Evolutionary conservation across 1,284 basidiomycete genomes (phyloP), one percentile per base, ranked within the genome.

Genomic region (Rhodotorula mucilaginosa): DNA sequence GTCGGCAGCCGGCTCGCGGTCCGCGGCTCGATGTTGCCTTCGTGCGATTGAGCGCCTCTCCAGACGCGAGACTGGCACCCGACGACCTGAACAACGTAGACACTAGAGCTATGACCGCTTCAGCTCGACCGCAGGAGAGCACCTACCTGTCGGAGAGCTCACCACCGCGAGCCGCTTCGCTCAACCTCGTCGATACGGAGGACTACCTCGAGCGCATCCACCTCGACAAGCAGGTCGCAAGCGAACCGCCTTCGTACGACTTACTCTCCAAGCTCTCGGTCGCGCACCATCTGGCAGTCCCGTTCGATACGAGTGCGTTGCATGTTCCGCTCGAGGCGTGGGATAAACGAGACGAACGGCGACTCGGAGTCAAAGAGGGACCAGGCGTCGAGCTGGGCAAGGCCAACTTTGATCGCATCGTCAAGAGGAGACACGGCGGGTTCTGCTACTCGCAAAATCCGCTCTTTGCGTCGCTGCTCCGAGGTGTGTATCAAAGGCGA

Each of bases 341-440:
- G 74, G 23, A 29, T 13, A n/a, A 48, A 1, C 56, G 48, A 1
- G 31, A 13, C 5, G 61, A n/a, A 48, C 26, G 21, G 47, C 60
- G 13, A 74, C 74, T 31, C 49, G 46, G 31, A 39, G 68, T 56
- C 46, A 51, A 68, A 3, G 12, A 39, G 1, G 74, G 74, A 0
- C 52, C 58, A 0, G 73, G 68, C 5, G 71, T 74, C 68, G 60
- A 74, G 59, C 47, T 76, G 4, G 72, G 70, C 1, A 7, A 29
- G 39, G 39, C 52, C 18, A 76, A 76, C 65, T 76, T 74, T 61
- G 69, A 72, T 18, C 52, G 67, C 18, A 58, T 75, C 23, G 65
- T 74, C 23, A 3, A 44, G 56, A 10, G 39, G 62, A 31, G 60
- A n/a, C 51, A 67, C 13, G 61, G 70, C 5, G 74, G 74, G 0